These are phyloP conservation scores for Arachis stenosperma DNA, from an alignment of 306 rosid genomes.

Conservation along the genomic window DNA sequence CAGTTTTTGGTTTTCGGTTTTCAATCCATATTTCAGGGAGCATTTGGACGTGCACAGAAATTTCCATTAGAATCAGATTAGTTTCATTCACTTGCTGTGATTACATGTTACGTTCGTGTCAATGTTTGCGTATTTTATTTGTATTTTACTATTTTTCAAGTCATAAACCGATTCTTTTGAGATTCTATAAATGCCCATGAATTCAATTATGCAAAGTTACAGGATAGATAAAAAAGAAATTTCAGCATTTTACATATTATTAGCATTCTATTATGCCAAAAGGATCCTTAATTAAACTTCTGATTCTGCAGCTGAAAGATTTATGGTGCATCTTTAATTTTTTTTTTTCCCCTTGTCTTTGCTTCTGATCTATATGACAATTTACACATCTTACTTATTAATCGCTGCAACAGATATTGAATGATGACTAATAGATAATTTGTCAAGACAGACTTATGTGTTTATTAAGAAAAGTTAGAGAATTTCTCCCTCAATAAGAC, in stretches of 20 bases:
- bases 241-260: neutral
- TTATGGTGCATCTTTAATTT: neutral
- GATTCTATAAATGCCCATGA: neutral
- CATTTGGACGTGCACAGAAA: neutral
- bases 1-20: neutral
- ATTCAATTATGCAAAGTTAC: neutral
- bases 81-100: neutral
- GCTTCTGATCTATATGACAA: neutral
- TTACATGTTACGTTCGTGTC: neutral
- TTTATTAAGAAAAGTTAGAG: neutral
- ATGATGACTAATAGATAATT: neutral
- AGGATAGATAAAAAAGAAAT: neutral
- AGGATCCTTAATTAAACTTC: neutral
- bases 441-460: neutral
- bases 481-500: no score
- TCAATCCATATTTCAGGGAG: neutral
- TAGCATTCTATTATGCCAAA: neutral
- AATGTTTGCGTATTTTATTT: neutral
- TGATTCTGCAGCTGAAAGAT: neutral
- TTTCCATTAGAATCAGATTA: neutral
- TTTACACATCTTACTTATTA: neutral
- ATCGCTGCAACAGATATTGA: neutral
- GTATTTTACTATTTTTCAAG: neutral
- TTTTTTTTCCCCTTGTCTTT: neutral
- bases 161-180: neutral